A percentile compares a stretch with the other conserved stretches of the same genome.
Conservation (phyloP, 179 eudicot genomes). For the Amaranthus tricolor region DNA sequence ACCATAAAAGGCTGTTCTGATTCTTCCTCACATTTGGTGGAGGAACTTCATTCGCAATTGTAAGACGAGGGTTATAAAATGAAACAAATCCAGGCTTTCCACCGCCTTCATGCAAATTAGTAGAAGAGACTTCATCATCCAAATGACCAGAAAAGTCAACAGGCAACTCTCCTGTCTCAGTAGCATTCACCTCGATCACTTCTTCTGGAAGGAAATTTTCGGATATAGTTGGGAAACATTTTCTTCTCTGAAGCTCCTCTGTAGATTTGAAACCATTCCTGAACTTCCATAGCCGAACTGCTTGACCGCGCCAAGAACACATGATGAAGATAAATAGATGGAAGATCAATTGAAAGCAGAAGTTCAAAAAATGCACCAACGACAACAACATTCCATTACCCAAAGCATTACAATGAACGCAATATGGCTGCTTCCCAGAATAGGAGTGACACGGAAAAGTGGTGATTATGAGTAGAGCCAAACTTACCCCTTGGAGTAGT, state of each 20-base stretch:
- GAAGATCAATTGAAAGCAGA: not conserved
- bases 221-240: constrained; percentile 35
- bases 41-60: constrained; percentile 31
- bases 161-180: constrained; percentile 40
- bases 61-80: constrained; percentile 44
- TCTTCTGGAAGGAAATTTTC: constrained; percentile 38
- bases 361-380: not conserved
- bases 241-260: constrained; percentile 32
- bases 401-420: too few relatives aligned
- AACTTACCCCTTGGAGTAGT: too few relatives aligned
- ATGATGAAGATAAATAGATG: not conserved
- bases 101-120: constrained; percentile 33
- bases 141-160: constrained; percentile 23
- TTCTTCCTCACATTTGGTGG: constrained; percentile 31
- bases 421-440: too few relatives aligned
- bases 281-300: constrained; percentile 38
- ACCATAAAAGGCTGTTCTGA: constrained; percentile 65
- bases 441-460: too few relatives aligned
- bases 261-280: constrained; percentile 33
- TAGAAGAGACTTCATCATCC: constrained; percentile 30
- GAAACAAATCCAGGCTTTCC: constrained; percentile 83
- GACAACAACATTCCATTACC: too few relatives aligned
- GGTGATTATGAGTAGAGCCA: too few relatives aligned
- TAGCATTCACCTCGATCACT: constrained; percentile 47
- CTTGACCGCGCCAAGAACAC: constrained; percentile 28